Base-by-base conservation (phyloP, 345 rosid genomes). In the Euphorbia peplus region DNA sequence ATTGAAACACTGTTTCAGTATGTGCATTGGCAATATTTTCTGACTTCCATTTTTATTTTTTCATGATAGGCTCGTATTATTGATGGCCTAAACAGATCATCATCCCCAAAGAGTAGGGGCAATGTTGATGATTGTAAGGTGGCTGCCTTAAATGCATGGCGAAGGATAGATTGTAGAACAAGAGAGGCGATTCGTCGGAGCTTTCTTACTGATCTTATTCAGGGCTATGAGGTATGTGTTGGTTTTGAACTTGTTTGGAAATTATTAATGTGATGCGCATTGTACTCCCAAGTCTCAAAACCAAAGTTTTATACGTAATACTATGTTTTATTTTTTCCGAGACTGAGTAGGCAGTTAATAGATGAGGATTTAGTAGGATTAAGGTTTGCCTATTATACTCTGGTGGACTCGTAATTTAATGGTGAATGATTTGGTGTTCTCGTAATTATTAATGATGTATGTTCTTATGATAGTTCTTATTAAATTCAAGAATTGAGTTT, bases 161-260 rank as follows among this genome's bases (percentile, higher is more conserved):
- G 64, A 8, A 81, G 97, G 77, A 81, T 93, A 25, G 86, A 85
- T 57, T 80, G 90, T 76, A 79, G 96, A 60, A 93, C 97, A 26
- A 91, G 98, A 74, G 96, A 88, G 60, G 97, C 93, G 39, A 84
- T 93, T 67, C 89, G 96, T 4, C 97, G 97, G 35, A 84, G 96
- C 84, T 91, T 87, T 71, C 88, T 91, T 79, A 77, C 90, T 0
- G 95, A 88, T 59, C 89, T 93, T 25, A 78, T 93, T 60, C 84
- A 88, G 56, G 80, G 89, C 75, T 93, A 87, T 65, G 97, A 91
- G 97, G 98, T 87, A 82, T 22, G 22, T 42, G 29, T 61, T 32
- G 59, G 60, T n/a, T 52, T 57, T 51, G 11, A 26, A 2, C 24
- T 26, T 50, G 56, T 57, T 64, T 52, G 9, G 28, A 29, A 75